Percentiles rank a stretch among this genome's conserved stretches.
These are phyloP conservation scores for Lactuca sativa DNA, from an alignment of 129 eudicot species.

Conservation along the genomic window DNA sequence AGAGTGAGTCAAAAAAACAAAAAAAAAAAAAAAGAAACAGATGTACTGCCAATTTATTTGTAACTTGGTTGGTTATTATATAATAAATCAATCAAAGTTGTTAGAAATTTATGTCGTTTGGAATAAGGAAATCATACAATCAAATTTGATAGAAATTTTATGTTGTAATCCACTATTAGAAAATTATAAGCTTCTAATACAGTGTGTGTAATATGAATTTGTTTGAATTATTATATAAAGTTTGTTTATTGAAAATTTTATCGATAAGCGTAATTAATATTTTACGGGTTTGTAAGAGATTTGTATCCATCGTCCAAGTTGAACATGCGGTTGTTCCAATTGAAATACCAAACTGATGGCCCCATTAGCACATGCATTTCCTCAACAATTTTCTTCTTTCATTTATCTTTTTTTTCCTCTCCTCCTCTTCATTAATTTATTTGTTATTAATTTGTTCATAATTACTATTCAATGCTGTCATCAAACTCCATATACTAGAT, in stretches of 20 bases:
- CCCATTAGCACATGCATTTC: conserved; percentile 64
- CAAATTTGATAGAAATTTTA: not conserved
- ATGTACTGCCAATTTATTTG: not conserved
- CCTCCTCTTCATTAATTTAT: not conserved
- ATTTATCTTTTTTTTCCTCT: not conserved
- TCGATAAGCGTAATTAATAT: conserved; percentile 20
- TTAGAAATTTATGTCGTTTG: not conserved
- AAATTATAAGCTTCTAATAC: not conserved
- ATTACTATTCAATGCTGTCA: conserved; percentile 1
- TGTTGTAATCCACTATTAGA: not conserved
- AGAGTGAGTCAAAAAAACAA: not conserved
- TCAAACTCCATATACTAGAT: not conserved
- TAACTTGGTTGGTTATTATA: not conserved
- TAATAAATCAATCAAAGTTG: not conserved
- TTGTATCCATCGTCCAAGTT: conserved; percentile 15
- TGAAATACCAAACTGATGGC: conserved; percentile 35
- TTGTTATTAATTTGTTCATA: not conserved
- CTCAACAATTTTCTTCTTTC: conserved; percentile 28
- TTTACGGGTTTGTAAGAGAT: conserved; percentile 20
- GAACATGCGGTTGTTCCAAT: conserved; percentile 54
- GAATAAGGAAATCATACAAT: not conserved
- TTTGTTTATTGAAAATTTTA: conserved; percentile 7
- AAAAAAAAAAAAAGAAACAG: not conserved
- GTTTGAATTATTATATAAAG: not conserved
- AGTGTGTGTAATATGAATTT: not conserved